phyloP scores from a whole-genome alignment of 306 rosid genomes.

The Leucaena leucocephala region DNA sequence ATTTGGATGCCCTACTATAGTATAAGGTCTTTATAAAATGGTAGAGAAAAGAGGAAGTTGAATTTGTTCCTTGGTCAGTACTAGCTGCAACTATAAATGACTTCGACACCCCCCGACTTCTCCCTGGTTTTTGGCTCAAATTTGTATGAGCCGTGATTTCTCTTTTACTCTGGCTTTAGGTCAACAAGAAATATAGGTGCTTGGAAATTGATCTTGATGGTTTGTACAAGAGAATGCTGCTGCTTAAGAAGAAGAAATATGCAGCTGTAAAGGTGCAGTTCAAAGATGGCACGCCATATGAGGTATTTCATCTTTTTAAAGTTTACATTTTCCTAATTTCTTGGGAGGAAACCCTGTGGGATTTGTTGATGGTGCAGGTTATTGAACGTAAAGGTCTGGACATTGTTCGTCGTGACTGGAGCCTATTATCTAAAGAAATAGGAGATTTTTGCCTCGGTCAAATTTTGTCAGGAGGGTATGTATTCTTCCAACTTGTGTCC shows the following conservation, averaged over 20 bases:
- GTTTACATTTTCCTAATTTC: constrained; percentile 13
- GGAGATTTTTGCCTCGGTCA: constrained; percentile 94
- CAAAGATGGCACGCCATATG: constrained; percentile 70
- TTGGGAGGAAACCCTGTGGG: constrained; percentile 30
- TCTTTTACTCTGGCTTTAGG: constrained; percentile 55
- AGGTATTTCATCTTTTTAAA: constrained; percentile 51
- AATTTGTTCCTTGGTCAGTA: constrained; percentile 3
- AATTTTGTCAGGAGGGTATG: constrained; percentile 96
- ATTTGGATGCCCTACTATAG: constrained; percentile 16
- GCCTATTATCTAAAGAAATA: constrained; percentile 84
- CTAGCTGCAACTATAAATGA: constrained; percentile 11
- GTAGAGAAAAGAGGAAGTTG: not conserved
- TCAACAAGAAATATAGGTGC: constrained; percentile 88
- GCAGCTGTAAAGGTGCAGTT: constrained; percentile 88
- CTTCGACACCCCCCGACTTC: constrained; percentile 25
- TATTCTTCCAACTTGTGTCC: constrained; percentile 5
- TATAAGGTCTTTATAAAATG: not conserved
- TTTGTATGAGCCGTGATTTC: constrained; percentile 28
- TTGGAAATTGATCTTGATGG: constrained; percentile 97
- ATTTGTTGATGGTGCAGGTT: constrained; percentile 56
- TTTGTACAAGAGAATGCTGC: constrained; percentile 95
- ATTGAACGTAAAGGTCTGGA: constrained; percentile 98
- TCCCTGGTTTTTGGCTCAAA: not conserved
- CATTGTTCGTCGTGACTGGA: constrained; percentile 99
- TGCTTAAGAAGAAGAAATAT: constrained; percentile 94